phyloP scores from a whole-genome alignment of 2,329 filamentous ascomycete species.

The Zymoseptoria brevis region DNA sequence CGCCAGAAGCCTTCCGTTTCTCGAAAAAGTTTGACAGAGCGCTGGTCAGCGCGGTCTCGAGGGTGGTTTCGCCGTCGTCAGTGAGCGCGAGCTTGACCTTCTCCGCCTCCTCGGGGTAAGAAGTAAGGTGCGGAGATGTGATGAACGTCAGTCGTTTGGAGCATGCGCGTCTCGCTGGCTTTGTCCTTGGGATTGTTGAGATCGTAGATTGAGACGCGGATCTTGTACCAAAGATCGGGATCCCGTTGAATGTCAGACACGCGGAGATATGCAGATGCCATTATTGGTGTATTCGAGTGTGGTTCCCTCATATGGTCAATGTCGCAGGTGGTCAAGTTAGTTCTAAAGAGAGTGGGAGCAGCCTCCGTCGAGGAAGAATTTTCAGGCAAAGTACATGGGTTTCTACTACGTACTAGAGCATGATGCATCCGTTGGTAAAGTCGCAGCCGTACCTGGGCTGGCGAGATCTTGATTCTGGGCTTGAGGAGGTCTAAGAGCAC shows the following conservation, averaged over 20 bases:
- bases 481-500: too few species aligned
- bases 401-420: neutral
- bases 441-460: too few species aligned
- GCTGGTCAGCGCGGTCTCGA: slow-evolving; percentile 7
- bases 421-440: neutral
- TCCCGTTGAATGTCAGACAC: neutral
- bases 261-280: neutral
- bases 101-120: slow-evolving; percentile 3
- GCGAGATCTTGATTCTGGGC: too few species aligned
- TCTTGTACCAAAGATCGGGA: slow-evolving; percentile 4
- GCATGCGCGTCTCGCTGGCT: neutral
- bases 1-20: slow-evolving; percentile 12
- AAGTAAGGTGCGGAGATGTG: slow-evolving; percentile 12
- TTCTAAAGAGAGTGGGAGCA: too few species aligned
- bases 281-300: neutral
- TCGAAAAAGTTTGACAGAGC: slow-evolving; percentile 10
- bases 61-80: neutral
- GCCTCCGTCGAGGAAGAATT: neutral
- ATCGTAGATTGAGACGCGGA: slow-evolving; percentile 7
- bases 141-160: slow-evolving; percentile 1
- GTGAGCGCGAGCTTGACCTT: slow-evolving; percentile 1
- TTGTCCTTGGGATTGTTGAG: slow-evolving; percentile 4
- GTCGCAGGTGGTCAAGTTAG: too few species aligned
- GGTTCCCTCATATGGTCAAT: neutral
- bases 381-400: neutral